Base-by-base conservation (phyloP, 2,329 filamentous ascomycete genomes). In the Corynespora cassiicola region DNA sequence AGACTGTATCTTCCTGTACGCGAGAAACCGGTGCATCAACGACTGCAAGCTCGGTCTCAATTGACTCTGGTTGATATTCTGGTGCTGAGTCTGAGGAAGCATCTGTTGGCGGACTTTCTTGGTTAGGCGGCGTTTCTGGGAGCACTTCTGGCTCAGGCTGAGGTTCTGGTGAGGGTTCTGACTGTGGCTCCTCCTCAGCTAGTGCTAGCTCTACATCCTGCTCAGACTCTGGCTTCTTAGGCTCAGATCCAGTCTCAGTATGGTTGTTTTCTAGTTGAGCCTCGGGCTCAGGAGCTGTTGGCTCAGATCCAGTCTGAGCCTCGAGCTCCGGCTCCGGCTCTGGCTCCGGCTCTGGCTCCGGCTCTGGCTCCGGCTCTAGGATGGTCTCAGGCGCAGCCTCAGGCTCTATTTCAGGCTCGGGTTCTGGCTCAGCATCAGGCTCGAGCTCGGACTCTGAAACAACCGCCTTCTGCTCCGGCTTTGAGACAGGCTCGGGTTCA, bases 381-480 rank as follows among this genome's bases (percentile, higher is more conserved):
- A n/a, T n/a, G n/a, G n/a, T n/a, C n/a, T n/a, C n/a, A n/a, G n/a
- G n/a, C n/a, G n/a, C 14, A 31, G 18, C 11, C 16, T 39, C 34
- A 22, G 28, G 37, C 29, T 35, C 25, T 11, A 39, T 29, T 23
- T 38, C 32, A 11, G 40, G 38, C 20, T 38, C 44, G 11, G 45
- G 32, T 21, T 39, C 26, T 17, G 28, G 25, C n/a, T 29, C 35
- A 18, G 36, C 22, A 26, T 26, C n/a, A 27, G 37, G 34, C 23
- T 35, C 36, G 11, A 37, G 36, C 24, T 27, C 33, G 2, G 38
- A 39, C 27, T 42, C 32, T 33, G 18, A n/a, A n/a, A n/a, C n/a
- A n/a, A n/a, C n/a, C n/a, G n/a, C n/a, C n/a, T n/a, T 42, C 25
- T 16, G 32, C 22, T 30, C 22, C 23, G 20, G 20, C 21, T 44